These are phyloP conservation scores for Cynanchum wilfordii DNA, from an alignment of 257 asterid genomes.

Conservation along the genomic window DNA sequence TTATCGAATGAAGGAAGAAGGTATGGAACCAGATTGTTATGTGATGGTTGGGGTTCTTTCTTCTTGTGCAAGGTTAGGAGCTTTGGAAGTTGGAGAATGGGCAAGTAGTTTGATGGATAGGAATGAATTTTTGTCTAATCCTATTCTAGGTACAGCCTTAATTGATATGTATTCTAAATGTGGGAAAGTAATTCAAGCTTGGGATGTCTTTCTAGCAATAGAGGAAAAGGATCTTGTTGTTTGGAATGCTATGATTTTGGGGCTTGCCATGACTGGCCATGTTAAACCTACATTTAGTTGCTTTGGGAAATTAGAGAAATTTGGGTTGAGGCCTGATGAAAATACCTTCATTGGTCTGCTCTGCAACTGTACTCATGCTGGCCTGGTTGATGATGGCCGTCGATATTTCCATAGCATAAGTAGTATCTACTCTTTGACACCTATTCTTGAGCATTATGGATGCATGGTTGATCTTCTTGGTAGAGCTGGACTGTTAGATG, in stretches of 20 bases:
- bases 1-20: constrained; percentile 25
- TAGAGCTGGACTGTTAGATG: constrained; percentile 37
- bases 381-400: constrained; percentile 45
- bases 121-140: constrained; percentile 32
- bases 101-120: constrained; percentile 30
- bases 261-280: constrained; percentile 44
- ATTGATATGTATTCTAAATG: constrained; percentile 46
- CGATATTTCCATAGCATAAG: constrained; percentile 29
- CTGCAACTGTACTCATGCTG: constrained; percentile 48
- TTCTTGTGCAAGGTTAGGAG: constrained; percentile 46
- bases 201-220: constrained; percentile 34
- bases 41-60: constrained; percentile 51
- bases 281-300: constrained; percentile 35
- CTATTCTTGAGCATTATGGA: constrained; percentile 39
- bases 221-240: constrained; percentile 34
- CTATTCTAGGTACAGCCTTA: constrained; percentile 38
- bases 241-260: constrained; percentile 38
- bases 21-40: constrained; percentile 30
- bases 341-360: constrained; percentile 47
- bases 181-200: constrained; percentile 32
- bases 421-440: constrained; percentile 22
- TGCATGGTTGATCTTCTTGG: constrained; percentile 53
- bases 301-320: constrained; percentile 33
- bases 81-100: constrained; percentile 40
- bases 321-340: constrained; percentile 35